Conservation (phyloP, 352 stramenopile genomes). For the Globisporangium abappressorium region DNA sequence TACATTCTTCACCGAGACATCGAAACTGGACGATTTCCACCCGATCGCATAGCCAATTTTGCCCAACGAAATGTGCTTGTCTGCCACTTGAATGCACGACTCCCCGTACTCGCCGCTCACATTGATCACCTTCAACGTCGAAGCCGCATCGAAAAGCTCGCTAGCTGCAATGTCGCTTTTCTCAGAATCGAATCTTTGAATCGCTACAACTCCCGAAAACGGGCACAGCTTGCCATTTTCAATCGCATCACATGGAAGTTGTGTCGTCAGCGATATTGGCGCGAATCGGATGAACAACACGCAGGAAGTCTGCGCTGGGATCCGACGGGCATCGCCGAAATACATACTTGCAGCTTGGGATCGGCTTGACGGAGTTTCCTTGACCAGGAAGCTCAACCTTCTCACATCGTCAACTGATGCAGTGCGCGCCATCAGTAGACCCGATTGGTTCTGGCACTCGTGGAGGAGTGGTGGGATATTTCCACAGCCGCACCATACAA, state of each 20-base stretch:
- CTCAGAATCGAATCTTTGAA: constrained; percentile 58
- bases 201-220: constrained; percentile 64
- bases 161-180: constrained; percentile 5
- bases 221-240: constrained; percentile 57
- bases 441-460: constrained; percentile 14
- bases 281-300: constrained; percentile 71
- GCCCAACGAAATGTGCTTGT: constrained; percentile 57
- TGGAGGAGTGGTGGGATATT: constrained; percentile 4
- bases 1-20: constrained; percentile 61
- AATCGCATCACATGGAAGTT: constrained; percentile 49
- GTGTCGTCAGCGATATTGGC: constrained; percentile 48
- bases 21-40: constrained; percentile 70
- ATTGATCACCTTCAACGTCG: constrained; percentile 64
- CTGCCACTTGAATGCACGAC: constrained; percentile 45
- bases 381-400: constrained; percentile 16
- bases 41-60: constrained; percentile 83
- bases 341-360: constrained; percentile 30
- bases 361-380: constrained; percentile 5
- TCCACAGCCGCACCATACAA: constrained; percentile 42
- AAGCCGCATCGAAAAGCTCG: constrained; percentile 33
- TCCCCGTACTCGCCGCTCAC: constrained; percentile 65
- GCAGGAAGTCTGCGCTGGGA: constrained; percentile 48
- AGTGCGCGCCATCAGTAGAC: constrained; percentile 23
- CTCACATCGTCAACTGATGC: constrained; percentile 30
- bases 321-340: constrained; percentile 42